A percentile compares a stretch with the other conserved stretches of the same genome.
These are phyloP conservation scores for Sequoia sempervirens DNA, from an alignment of 75 land plant species.

Conservation along the genomic window DNA sequence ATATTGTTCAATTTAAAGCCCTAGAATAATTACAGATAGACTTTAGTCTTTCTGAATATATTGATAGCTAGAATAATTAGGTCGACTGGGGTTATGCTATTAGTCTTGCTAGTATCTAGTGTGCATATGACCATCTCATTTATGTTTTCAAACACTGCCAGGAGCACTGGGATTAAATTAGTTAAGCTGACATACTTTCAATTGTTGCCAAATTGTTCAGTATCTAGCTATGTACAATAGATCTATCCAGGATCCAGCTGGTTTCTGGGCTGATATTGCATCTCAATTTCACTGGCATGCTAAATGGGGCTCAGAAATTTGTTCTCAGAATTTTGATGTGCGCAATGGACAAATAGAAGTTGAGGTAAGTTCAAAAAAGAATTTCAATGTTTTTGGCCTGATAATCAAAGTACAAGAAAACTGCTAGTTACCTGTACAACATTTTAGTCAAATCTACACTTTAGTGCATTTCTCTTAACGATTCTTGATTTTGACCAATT, in stretches of 20 bases:
- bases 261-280: constrained; percentile 88
- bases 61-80: constrained; percentile 2
- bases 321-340: constrained; percentile 75
- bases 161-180: not conserved
- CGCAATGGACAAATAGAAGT: constrained; percentile 61
- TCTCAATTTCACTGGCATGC: constrained; percentile 79
- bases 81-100: not conserved
- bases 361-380: constrained; percentile 49
- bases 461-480: not conserved
- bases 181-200: constrained; percentile 2
- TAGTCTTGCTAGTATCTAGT: not conserved
- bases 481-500: constrained; percentile 5
- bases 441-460: not conserved
- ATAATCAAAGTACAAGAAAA: not conserved
- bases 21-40: not conserved
- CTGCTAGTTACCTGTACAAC: not conserved
- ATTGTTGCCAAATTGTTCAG: constrained; percentile 30
- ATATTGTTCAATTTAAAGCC: not conserved
- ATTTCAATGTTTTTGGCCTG: not conserved
- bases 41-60: not conserved
- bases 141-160: constrained; percentile 4
- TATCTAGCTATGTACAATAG: constrained; percentile 77
- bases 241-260: constrained; percentile 89
- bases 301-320: constrained; percentile 54
- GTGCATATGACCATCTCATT: not conserved